These are phyloP conservation scores for Paralagenidium karlingii DNA, from an alignment of 352 stramenopile species.

Conservation along the genomic window DNA sequence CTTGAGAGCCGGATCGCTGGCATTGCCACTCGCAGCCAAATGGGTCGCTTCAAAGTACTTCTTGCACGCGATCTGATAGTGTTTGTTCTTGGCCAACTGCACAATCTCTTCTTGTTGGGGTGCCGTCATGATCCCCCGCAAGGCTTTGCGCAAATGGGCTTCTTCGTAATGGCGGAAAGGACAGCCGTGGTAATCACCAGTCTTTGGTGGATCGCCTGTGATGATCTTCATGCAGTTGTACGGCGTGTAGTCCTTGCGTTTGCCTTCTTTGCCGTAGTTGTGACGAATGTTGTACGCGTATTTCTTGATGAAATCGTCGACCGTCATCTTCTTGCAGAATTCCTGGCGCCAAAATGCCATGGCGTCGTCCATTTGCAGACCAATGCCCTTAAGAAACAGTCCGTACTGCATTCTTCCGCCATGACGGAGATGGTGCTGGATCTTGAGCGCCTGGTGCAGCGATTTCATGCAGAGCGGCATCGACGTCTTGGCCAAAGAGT, in stretches of 20 bases:
- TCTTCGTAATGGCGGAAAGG: constrained; percentile 95
- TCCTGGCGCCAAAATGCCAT: constrained; percentile 92
- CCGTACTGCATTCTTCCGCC: constrained; percentile 95
- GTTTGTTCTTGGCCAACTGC: constrained; percentile 77
- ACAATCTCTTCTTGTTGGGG: constrained; percentile 90
- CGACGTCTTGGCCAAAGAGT: constrained; percentile 69
- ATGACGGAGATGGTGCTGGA: constrained; percentile 96
- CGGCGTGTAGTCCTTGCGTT: constrained; percentile 94
- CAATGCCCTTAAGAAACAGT: constrained; percentile 97
- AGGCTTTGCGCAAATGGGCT: constrained; percentile 81
- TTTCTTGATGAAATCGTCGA: constrained; percentile 97
- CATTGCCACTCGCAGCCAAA: constrained; percentile 20
- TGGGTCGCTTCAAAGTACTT: constrained; percentile 96
- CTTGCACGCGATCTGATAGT: constrained; percentile 98
- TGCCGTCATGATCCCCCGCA: constrained; percentile 68
- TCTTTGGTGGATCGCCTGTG: constrained; percentile 86
- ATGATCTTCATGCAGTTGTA: constrained; percentile 98
- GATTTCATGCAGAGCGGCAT: constrained; percentile 98
- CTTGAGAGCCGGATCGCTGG: too few relatives aligned
- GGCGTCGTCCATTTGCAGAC: constrained; percentile 93
- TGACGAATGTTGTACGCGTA: constrained; percentile 99
- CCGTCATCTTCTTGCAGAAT: constrained; percentile 91
- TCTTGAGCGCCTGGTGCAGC: constrained; percentile 88
- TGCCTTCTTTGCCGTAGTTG: constrained; percentile 99
- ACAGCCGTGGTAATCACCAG: constrained; percentile 96